Conservation (phyloP, 371 early-diverging fungal genomes). For the Lichtheimia corymbifera region DNA sequence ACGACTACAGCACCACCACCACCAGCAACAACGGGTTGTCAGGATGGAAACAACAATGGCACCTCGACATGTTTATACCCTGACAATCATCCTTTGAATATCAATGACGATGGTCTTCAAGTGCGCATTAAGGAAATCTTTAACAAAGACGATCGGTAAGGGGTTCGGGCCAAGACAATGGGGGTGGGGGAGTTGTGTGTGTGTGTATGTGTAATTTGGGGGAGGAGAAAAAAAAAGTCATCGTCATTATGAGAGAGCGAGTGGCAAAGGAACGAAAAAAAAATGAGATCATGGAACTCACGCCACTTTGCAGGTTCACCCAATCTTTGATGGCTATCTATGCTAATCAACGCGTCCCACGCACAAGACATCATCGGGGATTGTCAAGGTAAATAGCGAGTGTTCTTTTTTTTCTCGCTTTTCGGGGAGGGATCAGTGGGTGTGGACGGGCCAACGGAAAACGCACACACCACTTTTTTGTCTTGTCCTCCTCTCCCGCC, state of each 20-base stretch:
- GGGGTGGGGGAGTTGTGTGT: too few relatives aligned
- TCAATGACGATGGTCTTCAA: slow-evolving; percentile 16
- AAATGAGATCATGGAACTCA: not conserved
- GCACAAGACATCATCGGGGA: slow-evolving; percentile 12
- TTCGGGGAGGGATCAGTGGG: not conserved
- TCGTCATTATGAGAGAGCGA: not conserved
- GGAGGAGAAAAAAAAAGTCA: not conserved
- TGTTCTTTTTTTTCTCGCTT: not conserved
- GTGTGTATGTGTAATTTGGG: too few relatives aligned
- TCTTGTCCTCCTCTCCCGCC: not conserved
- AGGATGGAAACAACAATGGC: too few relatives aligned
- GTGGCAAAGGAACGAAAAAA: not conserved
- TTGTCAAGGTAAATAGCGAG: slow-evolving; percentile 10
- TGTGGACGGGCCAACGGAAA: too few relatives aligned
- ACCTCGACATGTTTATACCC: slow-evolving; percentile 4
- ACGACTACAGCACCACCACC: slow-evolving; percentile 6
- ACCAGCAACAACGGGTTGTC: too few relatives aligned
- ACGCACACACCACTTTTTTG: too few relatives aligned
- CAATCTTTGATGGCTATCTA: slow-evolving; percentile 23
- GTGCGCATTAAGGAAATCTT: slow-evolving; percentile 29
- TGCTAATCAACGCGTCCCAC: slow-evolving; percentile 5
- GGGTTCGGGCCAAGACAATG: too few relatives aligned
- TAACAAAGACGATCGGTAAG: slow-evolving; percentile 25
- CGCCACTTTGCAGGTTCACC: slow-evolving; percentile 9
- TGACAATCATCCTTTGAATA: not conserved